A percentile compares a stretch with the other conserved stretches of the same genome.
Conservation (phyloP, 1,139 yeast genomes). For the Lodderomyces margitis region DNA sequence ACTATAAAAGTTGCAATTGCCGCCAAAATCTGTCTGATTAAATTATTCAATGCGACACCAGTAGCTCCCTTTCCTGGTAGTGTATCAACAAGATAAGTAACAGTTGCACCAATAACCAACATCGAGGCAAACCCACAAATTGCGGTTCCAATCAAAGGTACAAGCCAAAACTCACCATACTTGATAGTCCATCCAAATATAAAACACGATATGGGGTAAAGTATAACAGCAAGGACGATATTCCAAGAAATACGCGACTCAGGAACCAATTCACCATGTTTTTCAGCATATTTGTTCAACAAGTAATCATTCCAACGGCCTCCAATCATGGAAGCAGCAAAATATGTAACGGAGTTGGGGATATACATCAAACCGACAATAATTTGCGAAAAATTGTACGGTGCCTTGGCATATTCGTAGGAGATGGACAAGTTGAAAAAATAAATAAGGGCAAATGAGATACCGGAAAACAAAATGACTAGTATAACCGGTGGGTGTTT, state of each 20-base stretch:
- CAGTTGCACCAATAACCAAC: conserved; percentile 80
- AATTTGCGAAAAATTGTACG: conserved; percentile 67
- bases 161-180: conserved; percentile 66
- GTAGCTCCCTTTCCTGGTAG: conserved; percentile 89
- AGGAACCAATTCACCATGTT: conserved; percentile 65
- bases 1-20: conserved; percentile 74
- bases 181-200: conserved; percentile 83
- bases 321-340: conserved; percentile 70
- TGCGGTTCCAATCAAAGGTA: conserved; percentile 77
- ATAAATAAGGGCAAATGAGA: conserved; percentile 67
- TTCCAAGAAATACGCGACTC: conserved; percentile 81
- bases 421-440: conserved; percentile 75
- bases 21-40: conserved; percentile 70
- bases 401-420: conserved; percentile 56
- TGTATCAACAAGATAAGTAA: conserved; percentile 80
- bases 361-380: conserved; percentile 75
- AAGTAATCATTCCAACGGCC: conserved; percentile 78
- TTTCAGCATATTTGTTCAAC: conserved; percentile 50
- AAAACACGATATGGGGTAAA: conserved; percentile 64
- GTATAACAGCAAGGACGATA: conserved; percentile 58
- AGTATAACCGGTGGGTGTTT: conserved; percentile 72
- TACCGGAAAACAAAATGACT: conserved; percentile 62
- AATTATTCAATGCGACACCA: conserved; percentile 80
- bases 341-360: conserved; percentile 78
- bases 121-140: conserved; percentile 79